Percentiles rank a stretch among this genome's conserved stretches.
phyloP scores from a whole-genome alignment of 2,329 filamentous ascomycete genomes.

The Fusarium tjaetaba region DNA sequence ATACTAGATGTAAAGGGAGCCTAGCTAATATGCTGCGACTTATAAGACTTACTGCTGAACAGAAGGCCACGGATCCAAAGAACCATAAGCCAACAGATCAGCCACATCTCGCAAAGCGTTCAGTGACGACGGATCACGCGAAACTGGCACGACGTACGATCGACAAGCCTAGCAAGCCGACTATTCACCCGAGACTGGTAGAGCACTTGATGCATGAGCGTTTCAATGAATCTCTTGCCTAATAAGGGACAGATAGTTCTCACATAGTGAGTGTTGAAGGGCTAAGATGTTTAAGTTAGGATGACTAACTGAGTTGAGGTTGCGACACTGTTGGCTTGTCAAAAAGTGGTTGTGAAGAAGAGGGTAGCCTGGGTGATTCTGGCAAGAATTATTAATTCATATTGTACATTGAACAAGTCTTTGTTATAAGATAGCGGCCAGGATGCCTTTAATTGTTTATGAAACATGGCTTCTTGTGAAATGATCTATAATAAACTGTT shows the following conservation, averaged over 20 bases:
- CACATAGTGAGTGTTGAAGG: background rate
- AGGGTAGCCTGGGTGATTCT: background rate
- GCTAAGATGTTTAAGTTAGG: background rate
- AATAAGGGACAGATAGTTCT: background rate
- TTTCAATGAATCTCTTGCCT: background rate
- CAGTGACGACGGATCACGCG: background rate
- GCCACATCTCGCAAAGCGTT: rapidly evolving
- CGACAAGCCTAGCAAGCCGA: background rate
- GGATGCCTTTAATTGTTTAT: no score
- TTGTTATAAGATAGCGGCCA: rapidly evolving
- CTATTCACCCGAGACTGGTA: background rate
- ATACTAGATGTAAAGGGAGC: rapidly evolving
- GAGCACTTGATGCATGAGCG: background rate
- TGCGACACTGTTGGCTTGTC: rapidly evolving
- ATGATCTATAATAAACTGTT: no score
- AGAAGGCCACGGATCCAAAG: rapidly evolving
- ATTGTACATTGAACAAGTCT: background rate
- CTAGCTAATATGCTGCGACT: no score
- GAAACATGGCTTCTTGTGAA: no score
- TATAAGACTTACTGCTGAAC: background rate
- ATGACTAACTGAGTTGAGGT: background rate
- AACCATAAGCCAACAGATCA: background rate
- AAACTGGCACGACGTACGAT: background rate
- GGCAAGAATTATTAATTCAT: no score
- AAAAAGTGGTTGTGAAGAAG: background rate